Evolutionary conservation across 805 yeast genomes (phyloP), one percentile per base, ranked within the genome.

Genomic region (Kazachstania bromeliacearum): DNA sequence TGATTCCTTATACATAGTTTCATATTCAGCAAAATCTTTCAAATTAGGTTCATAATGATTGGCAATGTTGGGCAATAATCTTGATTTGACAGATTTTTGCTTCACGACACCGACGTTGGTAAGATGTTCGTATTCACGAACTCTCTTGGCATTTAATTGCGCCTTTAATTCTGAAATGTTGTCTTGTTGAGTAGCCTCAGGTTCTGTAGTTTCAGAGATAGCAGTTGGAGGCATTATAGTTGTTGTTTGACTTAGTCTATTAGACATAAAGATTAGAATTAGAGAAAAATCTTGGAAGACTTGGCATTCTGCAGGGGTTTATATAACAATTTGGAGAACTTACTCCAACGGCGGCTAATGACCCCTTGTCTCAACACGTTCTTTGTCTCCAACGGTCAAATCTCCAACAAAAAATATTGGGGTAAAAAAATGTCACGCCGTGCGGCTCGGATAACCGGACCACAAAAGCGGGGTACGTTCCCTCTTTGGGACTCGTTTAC

Each of bases 1-100:
- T 18, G 94, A 82, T 67, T 83, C 69, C 44, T 74, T 59, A 66
- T 88, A 84, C 35, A 84, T 55, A 28, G 73, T 64, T 34, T 68
- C 62, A 10, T 16, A 29, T 13, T 35, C 18, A 5, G 22, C 21
- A 13, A 30, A 14, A 16, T 18, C 35, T 5, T 28, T 22, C 40
- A 85, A 55, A 51, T 75, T 75, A 16, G 89, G 80, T 31, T 66
- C 57, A 36, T 68, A 59, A 18, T 66, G 66, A 42, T 38, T 21
- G 4, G 42, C 43, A 23, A 46, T 32, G 21, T 38, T 36, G 9
- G 44, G 37, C 35, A 42, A 44, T 35, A 53, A 33, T 38, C 60
- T 35, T 24, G 48, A 38, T 12, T 39, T 31, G 23, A 52, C 38
- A 5, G 55, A 45, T 25, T 36, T 33, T 33, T 53, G 57, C 28